Base-by-base conservation (phyloP, 108 stramenopile species). In the Asterionellopsis glacialis region DNA sequence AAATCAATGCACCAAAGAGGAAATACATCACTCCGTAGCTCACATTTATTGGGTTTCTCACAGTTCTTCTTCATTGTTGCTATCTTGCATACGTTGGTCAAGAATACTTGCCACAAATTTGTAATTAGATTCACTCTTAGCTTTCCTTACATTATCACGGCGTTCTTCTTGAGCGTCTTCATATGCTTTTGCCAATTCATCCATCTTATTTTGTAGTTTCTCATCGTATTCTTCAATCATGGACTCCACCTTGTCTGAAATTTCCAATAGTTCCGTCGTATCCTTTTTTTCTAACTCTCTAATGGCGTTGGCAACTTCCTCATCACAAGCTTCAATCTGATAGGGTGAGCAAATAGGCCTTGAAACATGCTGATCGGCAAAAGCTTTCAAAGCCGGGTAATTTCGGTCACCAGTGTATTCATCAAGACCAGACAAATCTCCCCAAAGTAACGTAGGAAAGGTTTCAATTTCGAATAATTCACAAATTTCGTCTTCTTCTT, bases 371-470 rank as follows among this genome's bases (percentile, higher is more conserved):
- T 78, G 72, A 11, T 68, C 48, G 33, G 84, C 82, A 49, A 79
- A 91, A 25, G 69, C 56, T 22, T 69, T 51, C 40, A 90, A 66
- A 41, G 64, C 60, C 33, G 67, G 79, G 27, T 67, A 78, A 23
- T 55, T 63, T 25, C 83, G 73, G 25, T 67, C 82, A 1, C 81
- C 83, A 22, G 79, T 45, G 73, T 87, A 87, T 24, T 75, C 69
- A 28, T 74, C 48, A 9, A 65, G 67, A 57, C 60, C 65, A 19
- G 55, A 43, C 0, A 76, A 68, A 41, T 81, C 75, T n/a, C 80
- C 80, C 43, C 56, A 78, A 44, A 83, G 79, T 48, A 88, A 60
- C 16, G 87, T 81, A 41, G 87, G 87, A 65, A 63, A 85, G 0
- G 82, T 81, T 10, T 59, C 56, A 18, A 90, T 67, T 13, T 81